phyloP scores from a whole-genome alignment of 1,284 basidiomycete species.

The Xerocomus tenax region DNA sequence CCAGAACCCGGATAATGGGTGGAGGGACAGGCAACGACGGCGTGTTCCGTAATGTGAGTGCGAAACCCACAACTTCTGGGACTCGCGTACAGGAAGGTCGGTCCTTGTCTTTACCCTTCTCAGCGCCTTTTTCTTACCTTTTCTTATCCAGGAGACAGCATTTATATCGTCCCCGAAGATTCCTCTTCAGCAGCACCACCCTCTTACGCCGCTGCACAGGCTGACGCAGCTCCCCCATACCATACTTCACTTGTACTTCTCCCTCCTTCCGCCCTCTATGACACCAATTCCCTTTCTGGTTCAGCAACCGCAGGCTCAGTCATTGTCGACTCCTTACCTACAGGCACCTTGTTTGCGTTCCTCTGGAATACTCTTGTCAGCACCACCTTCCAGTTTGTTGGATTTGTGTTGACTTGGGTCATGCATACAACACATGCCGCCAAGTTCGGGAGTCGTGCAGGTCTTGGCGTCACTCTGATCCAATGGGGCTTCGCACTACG shows the following conservation, averaged over 20 bases:
- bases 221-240: conserved; percentile 93
- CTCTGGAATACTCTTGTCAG: conserved; percentile 91
- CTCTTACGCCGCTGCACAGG: conserved; percentile 82
- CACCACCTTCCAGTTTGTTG: conserved; percentile 95
- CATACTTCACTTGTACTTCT: conserved; percentile 95
- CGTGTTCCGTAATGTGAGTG: conserved; percentile 92
- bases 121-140: neutral
- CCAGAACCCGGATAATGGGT: conserved; percentile 37
- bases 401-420: conserved; percentile 90
- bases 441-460: conserved; percentile 88
- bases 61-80: conserved; percentile 64
- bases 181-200: conserved; percentile 76
- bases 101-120: conserved; percentile 13
- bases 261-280: conserved; percentile 43
- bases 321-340: conserved; percentile 68
- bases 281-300: conserved; percentile 33
- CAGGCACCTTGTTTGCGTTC: conserved; percentile 79
- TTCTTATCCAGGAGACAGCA: conserved; percentile 53
- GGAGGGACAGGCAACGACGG: conserved; percentile 82
- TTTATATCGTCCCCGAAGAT: conserved; percentile 71
- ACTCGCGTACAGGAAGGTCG: conserved; percentile 57
- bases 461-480: conserved; percentile 90
- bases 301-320: conserved; percentile 49
- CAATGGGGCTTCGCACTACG: conserved; percentile 89
- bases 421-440: conserved; percentile 93